Percentiles rank a stretch among this genome's conserved stretches.
Evolutionary conservation across 768 basidiomycete species (phyloP).

Genomic region (Termitomyces heimii): DNA sequence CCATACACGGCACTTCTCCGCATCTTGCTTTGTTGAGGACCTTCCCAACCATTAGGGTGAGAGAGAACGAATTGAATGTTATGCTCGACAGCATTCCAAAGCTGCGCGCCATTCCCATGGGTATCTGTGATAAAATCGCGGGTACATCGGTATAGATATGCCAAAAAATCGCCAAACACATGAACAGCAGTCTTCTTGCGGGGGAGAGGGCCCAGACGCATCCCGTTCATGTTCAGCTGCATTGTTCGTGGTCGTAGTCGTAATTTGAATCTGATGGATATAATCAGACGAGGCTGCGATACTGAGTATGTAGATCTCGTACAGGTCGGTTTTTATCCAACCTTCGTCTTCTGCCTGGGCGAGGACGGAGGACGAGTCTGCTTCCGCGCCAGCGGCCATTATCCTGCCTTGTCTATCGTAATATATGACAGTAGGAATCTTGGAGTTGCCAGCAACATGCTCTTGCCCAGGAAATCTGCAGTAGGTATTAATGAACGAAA

Average conservation of each 20-base stretch:
- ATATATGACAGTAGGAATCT: constrained; percentile 75
- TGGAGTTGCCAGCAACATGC: constrained; percentile 80
- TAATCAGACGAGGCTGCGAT: not conserved
- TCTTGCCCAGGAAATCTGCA: constrained; percentile 78
- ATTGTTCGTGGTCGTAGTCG: constrained; percentile 72
- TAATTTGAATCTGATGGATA: constrained; percentile 60
- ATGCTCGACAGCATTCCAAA: constrained; percentile 68
- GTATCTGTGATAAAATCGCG: constrained; percentile 73
- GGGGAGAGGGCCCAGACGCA: constrained; percentile 67
- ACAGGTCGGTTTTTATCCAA: constrained; percentile 77
- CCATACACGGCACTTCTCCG: constrained; percentile 67
- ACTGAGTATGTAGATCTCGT: constrained; percentile 20
- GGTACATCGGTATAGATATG: constrained; percentile 70
- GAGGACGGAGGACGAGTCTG: constrained; percentile 50
- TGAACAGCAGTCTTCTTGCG: constrained; percentile 62
- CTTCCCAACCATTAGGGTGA: constrained; percentile 84
- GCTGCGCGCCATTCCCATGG: constrained; percentile 65
- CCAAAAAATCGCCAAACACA: constrained; percentile 76
- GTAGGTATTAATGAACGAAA: constrained; percentile 7
- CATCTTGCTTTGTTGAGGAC: constrained; percentile 73
- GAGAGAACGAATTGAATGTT: constrained; percentile 71
- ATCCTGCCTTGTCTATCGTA: constrained; percentile 63
- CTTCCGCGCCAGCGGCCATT: constrained; percentile 74
- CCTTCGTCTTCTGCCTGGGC: constrained; percentile 72
- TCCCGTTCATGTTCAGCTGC: constrained; percentile 81